phyloP scores from a whole-genome alignment of 2,329 filamentous ascomycete species.

The Metarhizium album region DNA sequence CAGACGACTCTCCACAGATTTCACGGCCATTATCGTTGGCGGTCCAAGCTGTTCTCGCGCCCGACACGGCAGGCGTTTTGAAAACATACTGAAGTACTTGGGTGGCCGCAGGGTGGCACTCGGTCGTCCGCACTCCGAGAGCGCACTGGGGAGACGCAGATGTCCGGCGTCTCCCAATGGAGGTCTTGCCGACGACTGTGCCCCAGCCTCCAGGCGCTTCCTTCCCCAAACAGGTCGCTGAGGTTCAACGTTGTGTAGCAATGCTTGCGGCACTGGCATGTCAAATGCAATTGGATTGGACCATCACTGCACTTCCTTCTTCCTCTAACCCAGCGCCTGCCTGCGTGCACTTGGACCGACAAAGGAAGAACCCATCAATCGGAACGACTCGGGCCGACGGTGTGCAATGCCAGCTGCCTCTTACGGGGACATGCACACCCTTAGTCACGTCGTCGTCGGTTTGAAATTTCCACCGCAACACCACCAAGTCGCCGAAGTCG shows the following conservation, averaged over 20 bases:
- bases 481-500: constrained; percentile 11
- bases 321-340: not conserved
- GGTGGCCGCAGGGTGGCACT: no score
- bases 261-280: not conserved
- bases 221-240: not conserved
- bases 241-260: not conserved
- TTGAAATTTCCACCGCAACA: constrained; percentile 1
- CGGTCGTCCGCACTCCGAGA: no score
- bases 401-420: constrained; percentile 9
- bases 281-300: no score
- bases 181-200: no score
- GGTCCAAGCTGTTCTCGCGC: not conserved
- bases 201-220: not conserved
- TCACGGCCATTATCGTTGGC: not conserved
- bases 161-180: no score
- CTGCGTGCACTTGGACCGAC: not conserved
- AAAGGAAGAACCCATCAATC: constrained; percentile 1
- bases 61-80: no score
- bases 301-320: no score
- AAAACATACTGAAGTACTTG: no score
- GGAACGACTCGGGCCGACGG: constrained; percentile 11
- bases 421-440: constrained; percentile 5
- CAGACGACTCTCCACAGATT: not conserved
- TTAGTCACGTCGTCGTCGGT: not conserved
- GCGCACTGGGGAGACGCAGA: no score